A percentile compares a stretch with the other conserved stretches of the same genome.
These are phyloP conservation scores for Termitomyces titanicus DNA, from an alignment of 768 basidiomycete genomes.

Conservation along the genomic window DNA sequence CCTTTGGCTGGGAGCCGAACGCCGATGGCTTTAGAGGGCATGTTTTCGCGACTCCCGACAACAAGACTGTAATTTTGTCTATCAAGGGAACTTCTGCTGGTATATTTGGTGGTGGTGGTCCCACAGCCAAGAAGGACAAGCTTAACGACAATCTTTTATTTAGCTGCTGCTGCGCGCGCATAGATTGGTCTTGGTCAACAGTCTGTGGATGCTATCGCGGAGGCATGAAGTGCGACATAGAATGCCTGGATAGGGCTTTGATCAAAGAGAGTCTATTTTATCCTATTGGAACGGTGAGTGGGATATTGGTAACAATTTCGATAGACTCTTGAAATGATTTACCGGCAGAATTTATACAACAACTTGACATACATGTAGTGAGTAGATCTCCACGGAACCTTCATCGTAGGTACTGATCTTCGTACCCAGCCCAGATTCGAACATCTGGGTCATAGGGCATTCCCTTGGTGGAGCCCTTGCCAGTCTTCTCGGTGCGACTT, in stretches of 20 bases:
- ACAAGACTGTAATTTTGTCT: constrained; percentile 79
- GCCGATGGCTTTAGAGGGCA: constrained; percentile 88
- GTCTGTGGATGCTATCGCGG: constrained; percentile 88
- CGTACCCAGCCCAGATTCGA: constrained; percentile 58
- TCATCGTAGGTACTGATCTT: background rate
- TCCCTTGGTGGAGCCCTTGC: constrained; percentile 74
- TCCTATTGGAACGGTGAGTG: constrained; percentile 78
- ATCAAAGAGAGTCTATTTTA: constrained; percentile 85
- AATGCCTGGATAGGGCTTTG: constrained; percentile 74
- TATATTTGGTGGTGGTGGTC: constrained; percentile 68
- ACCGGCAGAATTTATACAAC: constrained; percentile 83
- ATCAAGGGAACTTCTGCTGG: constrained; percentile 94
- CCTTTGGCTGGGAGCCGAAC: constrained; percentile 91
- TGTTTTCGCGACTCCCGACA: constrained; percentile 82
- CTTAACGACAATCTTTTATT: constrained; percentile 92
- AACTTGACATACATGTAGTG: constrained; percentile 88
- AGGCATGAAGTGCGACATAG: constrained; percentile 77
- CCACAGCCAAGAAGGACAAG: constrained; percentile 89
- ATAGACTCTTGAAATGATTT: background rate
- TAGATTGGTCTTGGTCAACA: constrained; percentile 92
- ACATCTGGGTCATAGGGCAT: constrained; percentile 85
- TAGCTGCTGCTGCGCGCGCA: constrained; percentile 89
- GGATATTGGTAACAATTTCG: background rate
- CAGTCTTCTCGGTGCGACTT: constrained; percentile 81
- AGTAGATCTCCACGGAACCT: constrained; percentile 10